Evolutionary conservation across 2,329 filamentous ascomycete genomes (phyloP).

Genomic region (Colletotrichum zoysiae): DNA sequence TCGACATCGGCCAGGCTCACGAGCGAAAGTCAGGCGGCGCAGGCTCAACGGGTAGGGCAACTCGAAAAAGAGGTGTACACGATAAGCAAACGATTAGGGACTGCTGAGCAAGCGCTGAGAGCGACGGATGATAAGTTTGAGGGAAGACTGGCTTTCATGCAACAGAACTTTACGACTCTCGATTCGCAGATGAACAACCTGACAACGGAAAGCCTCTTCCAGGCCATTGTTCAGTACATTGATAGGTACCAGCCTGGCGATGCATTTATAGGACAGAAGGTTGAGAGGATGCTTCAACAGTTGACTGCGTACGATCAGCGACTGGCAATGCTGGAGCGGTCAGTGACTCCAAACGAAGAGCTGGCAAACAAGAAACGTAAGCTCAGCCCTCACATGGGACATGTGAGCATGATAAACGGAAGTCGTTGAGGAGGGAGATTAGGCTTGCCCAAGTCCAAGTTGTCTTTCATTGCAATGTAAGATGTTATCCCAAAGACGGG

Average conservation of each 20-base stretch:
- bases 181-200: conserved; percentile 65
- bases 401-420: conserved; percentile 23
- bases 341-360: conserved; percentile 15
- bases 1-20: conserved; percentile 4
- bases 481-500: conserved; percentile 13
- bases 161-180: conserved; percentile 53
- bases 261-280: conserved; percentile 12
- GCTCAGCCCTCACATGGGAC: conserved; percentile 3
- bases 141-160: conserved; percentile 50
- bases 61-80: background rate
- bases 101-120: background rate
- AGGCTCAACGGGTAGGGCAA: background rate
- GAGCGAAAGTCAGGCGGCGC: conserved; percentile 1
- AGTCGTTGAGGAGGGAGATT: conserved; percentile 20
- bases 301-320: conserved; percentile 32
- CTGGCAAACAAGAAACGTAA: conserved; percentile 31
- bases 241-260: conserved; percentile 41
- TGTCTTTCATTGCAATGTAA: background rate
- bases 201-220: conserved; percentile 56
- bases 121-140: conserved; percentile 45
- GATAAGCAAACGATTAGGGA: background rate
- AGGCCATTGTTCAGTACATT: conserved; percentile 55
- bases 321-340: conserved; percentile 13
- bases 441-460: background rate
- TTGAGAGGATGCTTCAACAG: conserved; percentile 24